Conservation (phyloP, 176 grass and related monocot genomes). For the Eragrostis nindensis region DNA sequence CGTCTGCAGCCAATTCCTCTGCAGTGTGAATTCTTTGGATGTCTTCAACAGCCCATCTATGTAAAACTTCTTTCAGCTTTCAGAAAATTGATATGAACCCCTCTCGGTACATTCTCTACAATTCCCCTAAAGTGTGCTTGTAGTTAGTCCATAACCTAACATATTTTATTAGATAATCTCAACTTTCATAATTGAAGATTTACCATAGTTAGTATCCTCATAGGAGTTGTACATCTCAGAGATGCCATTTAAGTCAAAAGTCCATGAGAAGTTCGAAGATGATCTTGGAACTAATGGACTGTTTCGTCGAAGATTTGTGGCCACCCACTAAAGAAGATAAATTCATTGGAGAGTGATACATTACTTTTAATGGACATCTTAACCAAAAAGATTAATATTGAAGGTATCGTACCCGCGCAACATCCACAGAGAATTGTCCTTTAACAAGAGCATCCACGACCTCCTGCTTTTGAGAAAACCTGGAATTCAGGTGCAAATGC, state of each 20-base stretch:
- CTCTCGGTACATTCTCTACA: conserved; percentile 88
- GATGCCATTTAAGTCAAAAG: conserved; percentile 89
- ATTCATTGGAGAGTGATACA: no score
- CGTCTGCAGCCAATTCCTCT: conserved; percentile 78
- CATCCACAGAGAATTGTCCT: conserved; percentile 78
- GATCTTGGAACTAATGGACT: conserved; percentile 42
- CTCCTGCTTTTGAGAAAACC: conserved; percentile 81
- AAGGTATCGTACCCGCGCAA: conserved; percentile 67
- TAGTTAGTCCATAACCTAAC: neutral
- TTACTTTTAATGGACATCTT: no score
- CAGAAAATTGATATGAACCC: conserved; percentile 90
- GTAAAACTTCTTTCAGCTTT: conserved; percentile 99
- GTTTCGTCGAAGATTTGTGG: conserved; percentile 70
- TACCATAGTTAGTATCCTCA: conserved; percentile 96
- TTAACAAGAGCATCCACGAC: conserved; percentile 73
- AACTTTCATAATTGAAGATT: neutral
- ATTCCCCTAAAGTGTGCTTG: conserved; percentile 57
- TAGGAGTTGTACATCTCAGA: conserved; percentile 94
- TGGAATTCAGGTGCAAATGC: conserved; percentile 40
- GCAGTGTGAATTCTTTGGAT: conserved; percentile 83
- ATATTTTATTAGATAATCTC: conserved; percentile 11
- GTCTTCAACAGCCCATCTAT: conserved; percentile 99
- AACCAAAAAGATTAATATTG: conserved; percentile 20
- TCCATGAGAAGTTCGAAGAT: conserved; percentile 74
- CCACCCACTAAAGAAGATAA: conserved; percentile 66